Evolutionary conservation across 192 early-diverging fungal genomes (phyloP), one percentile per base, ranked within the genome.

Genomic region (Coemansia erecta): DNA sequence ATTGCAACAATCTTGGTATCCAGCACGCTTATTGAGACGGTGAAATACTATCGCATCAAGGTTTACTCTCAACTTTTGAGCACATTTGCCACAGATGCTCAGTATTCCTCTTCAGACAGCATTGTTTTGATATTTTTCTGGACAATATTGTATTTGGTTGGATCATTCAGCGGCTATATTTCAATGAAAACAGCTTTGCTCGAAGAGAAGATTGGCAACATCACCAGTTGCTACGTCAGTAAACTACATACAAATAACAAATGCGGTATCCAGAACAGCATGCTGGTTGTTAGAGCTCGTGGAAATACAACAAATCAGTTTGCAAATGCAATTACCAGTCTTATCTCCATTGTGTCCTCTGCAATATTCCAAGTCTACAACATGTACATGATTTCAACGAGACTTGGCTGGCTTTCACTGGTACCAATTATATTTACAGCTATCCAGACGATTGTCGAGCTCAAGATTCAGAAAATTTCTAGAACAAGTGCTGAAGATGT

Each of bases 341-440:
- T 53, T 7, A 18, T 53, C 31, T 9, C 8, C 6, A 37, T 53
- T n/a, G 26, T 14, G 6, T 19, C 31, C 1, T 13, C 31, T 10
- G 33, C 35, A 18, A 37, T 37, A 53, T 53, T 37, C 51, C 51
- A 53, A 13, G 3, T 39, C 0, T 39, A 33, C 4, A 53, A 53
- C 33, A 53, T 53, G 13, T 23, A 31, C 24, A 5, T 37, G 2
- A 31, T 53, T 14, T 31, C 35, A 4, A 17, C 9, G n/a, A 14
- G 17, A 28, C 17, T 53, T 18, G 33, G 51, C 4, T 53, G 51
- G 51, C 31, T 53, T 12, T 53, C 51, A 10, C 11, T 53, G 1
- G 18, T 53, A 4, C 51, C 51, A n/a, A 37, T 53, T 37, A 4
- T 31, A 19, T 53, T 53, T 53, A 53, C 51, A 8, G 17, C 12